These are phyloP conservation scores for Volvox reticuliferus DNA, from an alignment of 139 green algal genomes.

Conservation along the genomic window DNA sequence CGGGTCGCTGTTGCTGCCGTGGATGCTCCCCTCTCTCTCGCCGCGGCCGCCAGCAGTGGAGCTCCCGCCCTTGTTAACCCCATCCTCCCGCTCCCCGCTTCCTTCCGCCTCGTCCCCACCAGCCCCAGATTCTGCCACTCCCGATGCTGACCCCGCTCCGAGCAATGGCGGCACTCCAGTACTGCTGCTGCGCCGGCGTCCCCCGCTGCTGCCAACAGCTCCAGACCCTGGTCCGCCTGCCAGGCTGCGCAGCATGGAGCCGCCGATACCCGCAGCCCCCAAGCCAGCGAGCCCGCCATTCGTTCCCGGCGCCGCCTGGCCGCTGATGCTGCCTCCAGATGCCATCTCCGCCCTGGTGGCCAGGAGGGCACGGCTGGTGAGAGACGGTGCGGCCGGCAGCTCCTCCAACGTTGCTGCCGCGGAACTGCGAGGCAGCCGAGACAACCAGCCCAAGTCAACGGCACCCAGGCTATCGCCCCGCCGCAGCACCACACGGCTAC, in stretches of 20 bases:
- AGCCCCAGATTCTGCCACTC: not conserved
- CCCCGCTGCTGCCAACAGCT: not conserved
- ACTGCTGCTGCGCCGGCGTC: not conserved
- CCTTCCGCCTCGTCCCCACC: not conserved
- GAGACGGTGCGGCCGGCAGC: not conserved
- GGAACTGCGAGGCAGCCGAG: not conserved
- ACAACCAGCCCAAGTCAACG: slow-evolving; percentile 29
- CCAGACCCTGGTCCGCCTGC: not conserved
- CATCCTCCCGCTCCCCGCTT: not conserved
- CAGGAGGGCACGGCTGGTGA: slow-evolving; percentile 26
- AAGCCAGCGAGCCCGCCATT: not conserved
- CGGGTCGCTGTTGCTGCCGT: not conserved
- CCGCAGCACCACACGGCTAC: not conserved
- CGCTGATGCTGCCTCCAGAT: not conserved
- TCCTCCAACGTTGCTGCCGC: not conserved
- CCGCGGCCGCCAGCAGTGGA: not conserved
- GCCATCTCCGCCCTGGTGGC: slow-evolving; percentile 2
- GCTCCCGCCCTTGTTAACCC: not conserved
- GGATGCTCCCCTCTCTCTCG: not conserved
- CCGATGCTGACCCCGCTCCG: not conserved
- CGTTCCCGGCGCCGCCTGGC: not conserved
- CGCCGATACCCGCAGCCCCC: not conserved
- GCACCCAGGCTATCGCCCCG: slow-evolving; percentile 23
- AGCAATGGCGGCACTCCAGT: not conserved
- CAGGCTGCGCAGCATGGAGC: not conserved